A percentile compares a stretch with the other conserved stretches of the same genome.
These are phyloP conservation scores for Colletotrichum filicis DNA, from an alignment of 2,329 filamentous ascomycete genomes.

Conservation along the genomic window DNA sequence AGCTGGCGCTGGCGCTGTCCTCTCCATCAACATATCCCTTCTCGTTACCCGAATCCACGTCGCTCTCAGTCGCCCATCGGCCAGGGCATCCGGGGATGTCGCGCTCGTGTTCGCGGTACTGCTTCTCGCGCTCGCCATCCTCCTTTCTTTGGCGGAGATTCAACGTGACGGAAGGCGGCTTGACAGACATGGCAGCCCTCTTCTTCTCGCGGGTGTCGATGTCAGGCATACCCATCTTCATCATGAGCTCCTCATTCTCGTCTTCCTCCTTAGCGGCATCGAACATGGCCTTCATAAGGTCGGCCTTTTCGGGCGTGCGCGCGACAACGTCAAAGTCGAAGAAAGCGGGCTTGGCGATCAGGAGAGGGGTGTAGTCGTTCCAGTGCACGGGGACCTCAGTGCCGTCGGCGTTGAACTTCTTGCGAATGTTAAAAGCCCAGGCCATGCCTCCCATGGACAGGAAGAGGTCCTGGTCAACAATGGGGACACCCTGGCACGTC, in stretches of 20 bases:
- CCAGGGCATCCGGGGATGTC: constrained; percentile 34
- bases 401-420: constrained; percentile 40
- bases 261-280: constrained; percentile 46
- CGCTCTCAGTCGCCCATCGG: constrained; percentile 33
- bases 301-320: constrained; percentile 41
- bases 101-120: constrained; percentile 31
- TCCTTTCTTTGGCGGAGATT: constrained; percentile 28
- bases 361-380: constrained; percentile 54
- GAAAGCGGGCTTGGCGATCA: constrained; percentile 54
- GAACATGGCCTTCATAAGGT: constrained; percentile 47
- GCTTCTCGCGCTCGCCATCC: constrained; percentile 27
- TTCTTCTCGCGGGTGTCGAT: constrained; percentile 14
- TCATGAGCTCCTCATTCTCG: constrained; percentile 40
- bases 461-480: constrained; percentile 55
- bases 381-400: constrained; percentile 51
- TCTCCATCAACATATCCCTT: constrained; percentile 34
- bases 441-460: constrained; percentile 52
- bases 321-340: constrained; percentile 52
- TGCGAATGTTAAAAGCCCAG: constrained; percentile 50
- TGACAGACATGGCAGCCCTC: constrained; percentile 21
- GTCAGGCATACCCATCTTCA: constrained; percentile 34
- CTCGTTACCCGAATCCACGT: constrained; percentile 32
- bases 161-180: constrained; percentile 16
- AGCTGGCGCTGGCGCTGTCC: constrained; percentile 2
- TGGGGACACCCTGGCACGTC: constrained; percentile 55